Evolutionary conservation across 1,284 basidiomycete genomes (phyloP).

Genomic region (Microbotryum lychnidis-dioicae): DNA sequence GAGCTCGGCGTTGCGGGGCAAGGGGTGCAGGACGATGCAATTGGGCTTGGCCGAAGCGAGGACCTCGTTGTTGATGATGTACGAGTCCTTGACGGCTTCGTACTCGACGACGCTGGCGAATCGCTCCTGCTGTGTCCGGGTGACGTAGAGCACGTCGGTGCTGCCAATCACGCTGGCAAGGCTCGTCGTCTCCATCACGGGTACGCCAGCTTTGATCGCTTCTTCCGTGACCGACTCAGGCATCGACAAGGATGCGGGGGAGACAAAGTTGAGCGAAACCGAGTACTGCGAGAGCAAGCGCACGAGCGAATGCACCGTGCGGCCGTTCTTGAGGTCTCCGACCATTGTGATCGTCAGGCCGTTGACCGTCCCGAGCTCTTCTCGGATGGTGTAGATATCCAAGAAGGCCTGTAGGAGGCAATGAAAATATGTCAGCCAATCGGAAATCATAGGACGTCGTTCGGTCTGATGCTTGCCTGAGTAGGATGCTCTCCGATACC

Average conservation of each 20-base stretch:
- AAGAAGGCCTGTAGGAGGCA: conserved; percentile 58
- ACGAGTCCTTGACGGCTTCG: conserved; percentile 84
- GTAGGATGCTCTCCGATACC: conserved; percentile 97
- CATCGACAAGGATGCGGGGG: conserved; percentile 85
- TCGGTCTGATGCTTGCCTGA: conserved; percentile 52
- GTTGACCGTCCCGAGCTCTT: conserved; percentile 92
- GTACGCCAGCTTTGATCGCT: conserved; percentile 71
- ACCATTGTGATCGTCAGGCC: conserved; percentile 86
- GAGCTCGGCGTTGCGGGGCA: conserved; percentile 93
- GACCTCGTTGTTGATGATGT: conserved; percentile 83
- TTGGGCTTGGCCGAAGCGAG: conserved; percentile 59
- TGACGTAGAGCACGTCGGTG: conserved; percentile 97
- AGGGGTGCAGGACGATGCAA: conserved; percentile 97
- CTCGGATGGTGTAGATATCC: conserved; percentile 92
- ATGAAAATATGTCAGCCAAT: conserved; percentile 6
- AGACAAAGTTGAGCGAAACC: conserved; percentile 91
- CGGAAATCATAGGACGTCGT: not conserved
- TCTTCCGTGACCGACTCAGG: conserved; percentile 75
- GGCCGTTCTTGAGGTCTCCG: conserved; percentile 95
- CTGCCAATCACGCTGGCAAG: conserved; percentile 82
- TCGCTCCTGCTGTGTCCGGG: conserved; percentile 90
- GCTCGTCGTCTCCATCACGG: conserved; percentile 69
- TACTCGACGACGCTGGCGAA: conserved; percentile 77
- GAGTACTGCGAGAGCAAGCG: conserved; percentile 74
- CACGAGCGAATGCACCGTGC: conserved; percentile 94